These are phyloP conservation scores for Trichoderma koningii DNA, from an alignment of 2,329 filamentous ascomycete species.

Conservation along the genomic window DNA sequence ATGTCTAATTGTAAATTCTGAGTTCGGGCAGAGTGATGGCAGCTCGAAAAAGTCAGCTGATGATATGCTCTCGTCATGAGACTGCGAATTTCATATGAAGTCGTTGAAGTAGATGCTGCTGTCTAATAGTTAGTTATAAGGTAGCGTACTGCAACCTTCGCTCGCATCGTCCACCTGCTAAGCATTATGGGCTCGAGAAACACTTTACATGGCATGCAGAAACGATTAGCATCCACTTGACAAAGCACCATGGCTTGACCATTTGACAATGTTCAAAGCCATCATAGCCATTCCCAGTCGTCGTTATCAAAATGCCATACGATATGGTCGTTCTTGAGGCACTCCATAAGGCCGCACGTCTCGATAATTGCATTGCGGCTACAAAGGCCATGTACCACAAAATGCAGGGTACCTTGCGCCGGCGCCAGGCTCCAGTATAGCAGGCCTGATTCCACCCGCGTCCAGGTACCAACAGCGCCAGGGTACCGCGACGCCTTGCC, in stretches of 20 bases:
- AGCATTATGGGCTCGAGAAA: too few relatives aligned
- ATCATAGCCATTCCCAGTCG: too few relatives aligned
- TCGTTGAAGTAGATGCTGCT: background rate
- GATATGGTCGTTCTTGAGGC: background rate
- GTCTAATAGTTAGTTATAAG: background rate
- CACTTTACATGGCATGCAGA: too few relatives aligned
- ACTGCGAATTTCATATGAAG: background rate
- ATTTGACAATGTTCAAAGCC: too few relatives aligned
- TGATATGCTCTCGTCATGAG: background rate
- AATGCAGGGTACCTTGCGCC: background rate
- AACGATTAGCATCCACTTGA: too few relatives aligned
- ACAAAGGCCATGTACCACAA: background rate
- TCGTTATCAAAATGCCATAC: background rate
- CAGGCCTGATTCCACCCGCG: background rate
- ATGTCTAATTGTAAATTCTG: background rate
- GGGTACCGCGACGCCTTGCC: conserved; percentile 8
- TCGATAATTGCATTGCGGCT: background rate
- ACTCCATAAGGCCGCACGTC: background rate
- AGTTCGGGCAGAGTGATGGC: background rate
- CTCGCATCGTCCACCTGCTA: too few relatives aligned
- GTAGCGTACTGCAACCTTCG: too few relatives aligned
- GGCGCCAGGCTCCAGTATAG: background rate
- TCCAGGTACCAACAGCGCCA: background rate
- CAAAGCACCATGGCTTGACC: too few relatives aligned
- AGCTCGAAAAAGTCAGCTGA: background rate